A percentile compares a stretch with the other conserved stretches of the same genome.
phyloP scores from a whole-genome alignment of 1,284 basidiomycete species.

The Cryptococcus neoformans region DNA sequence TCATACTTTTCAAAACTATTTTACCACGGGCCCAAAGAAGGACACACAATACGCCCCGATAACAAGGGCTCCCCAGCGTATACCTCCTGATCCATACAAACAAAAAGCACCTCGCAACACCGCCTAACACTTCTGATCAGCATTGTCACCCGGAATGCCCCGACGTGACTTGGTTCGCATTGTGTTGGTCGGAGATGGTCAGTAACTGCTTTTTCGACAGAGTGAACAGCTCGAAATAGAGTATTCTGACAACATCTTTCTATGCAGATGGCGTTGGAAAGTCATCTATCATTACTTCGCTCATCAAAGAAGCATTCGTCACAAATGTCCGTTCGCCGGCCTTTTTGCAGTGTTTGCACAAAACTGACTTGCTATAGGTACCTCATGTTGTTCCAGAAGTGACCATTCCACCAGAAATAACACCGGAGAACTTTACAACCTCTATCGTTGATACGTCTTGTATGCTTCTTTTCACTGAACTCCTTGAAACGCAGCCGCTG shows the following conservation, averaged over 20 bases:
- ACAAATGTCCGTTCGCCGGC: conserved; percentile 62
- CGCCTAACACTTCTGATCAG: no score
- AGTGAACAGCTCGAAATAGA: no score
- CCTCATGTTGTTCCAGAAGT: conserved; percentile 92
- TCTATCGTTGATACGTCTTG: conserved; percentile 94
- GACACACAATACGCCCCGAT: no score
- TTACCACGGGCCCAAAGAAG: no score
- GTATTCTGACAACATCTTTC: no score
- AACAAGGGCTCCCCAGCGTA: no score
- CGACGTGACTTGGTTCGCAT: conserved; percentile 59
- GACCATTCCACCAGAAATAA: conserved; percentile 92
- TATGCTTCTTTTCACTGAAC: conserved; percentile 46
- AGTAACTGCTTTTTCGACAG: conserved; percentile 29
- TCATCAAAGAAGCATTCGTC: conserved; percentile 93
- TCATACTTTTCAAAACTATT: no score
- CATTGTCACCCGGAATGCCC: conserved; percentile 26
- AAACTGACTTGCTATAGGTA: conserved; percentile 55
- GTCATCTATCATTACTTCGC: conserved; percentile 88
- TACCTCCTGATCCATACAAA: no score
- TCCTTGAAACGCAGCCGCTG: no score
- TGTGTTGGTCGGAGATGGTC: conserved; percentile 89
- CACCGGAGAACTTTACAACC: conserved; percentile 92
- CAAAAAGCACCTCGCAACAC: no score
- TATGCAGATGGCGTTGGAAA: conserved; percentile 82
- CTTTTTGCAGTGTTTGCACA: not conserved